phyloP scores from a whole-genome alignment of 345 rosid genomes.

The Mangifera indica region DNA sequence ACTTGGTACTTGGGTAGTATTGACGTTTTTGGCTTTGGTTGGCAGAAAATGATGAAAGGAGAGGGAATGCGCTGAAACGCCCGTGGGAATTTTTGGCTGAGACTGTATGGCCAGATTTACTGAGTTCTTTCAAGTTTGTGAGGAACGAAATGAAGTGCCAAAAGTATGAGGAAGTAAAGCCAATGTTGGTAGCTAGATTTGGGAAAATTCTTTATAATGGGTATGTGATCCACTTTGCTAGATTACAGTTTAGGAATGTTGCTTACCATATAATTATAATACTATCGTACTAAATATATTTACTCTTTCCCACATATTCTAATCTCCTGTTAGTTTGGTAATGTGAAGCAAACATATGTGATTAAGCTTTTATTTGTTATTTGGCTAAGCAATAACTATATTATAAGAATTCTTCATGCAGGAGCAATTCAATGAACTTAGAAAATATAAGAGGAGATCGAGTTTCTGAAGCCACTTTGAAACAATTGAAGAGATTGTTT shows the following conservation, averaged over 20 bases:
- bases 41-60: constrained; percentile 22
- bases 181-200: constrained; percentile 54
- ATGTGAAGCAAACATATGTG: neutral
- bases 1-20: too few species aligned
- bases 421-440: constrained; percentile 24
- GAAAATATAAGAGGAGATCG: constrained; percentile 22
- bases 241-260: too few species aligned
- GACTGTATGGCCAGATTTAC: constrained; percentile 44
- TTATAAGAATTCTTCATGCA: constrained; percentile 18
- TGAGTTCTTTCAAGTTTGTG: constrained; percentile 35
- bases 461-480: constrained; percentile 31
- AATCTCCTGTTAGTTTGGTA: neutral
- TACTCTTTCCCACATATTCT: neutral
- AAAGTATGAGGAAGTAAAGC: constrained; percentile 28
- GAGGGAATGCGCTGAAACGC: constrained; percentile 17
- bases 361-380: neutral
- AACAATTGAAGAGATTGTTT: constrained; percentile 31
- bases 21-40: neutral
- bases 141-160: constrained; percentile 27
- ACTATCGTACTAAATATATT: too few species aligned
- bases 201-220: constrained; percentile 48
- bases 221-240: constrained; percentile 32
- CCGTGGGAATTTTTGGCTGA: constrained; percentile 48
- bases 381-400: neutral
- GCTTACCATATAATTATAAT: too few species aligned